Evolutionary conservation across 2,329 filamentous ascomycete species (phyloP).

Genomic region (Aspergillus niger): DNA sequence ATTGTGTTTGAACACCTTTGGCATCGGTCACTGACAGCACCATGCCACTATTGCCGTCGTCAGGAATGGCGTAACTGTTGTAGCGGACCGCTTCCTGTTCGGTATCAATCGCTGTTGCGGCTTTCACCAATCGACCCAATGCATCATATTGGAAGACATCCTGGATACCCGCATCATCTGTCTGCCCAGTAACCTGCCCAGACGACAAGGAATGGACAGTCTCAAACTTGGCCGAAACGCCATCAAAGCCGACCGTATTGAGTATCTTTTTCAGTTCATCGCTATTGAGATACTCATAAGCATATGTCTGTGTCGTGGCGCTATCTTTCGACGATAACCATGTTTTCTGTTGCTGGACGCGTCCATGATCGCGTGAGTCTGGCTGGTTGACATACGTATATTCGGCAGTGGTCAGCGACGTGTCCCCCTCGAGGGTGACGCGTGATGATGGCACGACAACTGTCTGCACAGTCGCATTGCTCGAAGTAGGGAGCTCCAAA

Average conservation of each 20-base stretch:
- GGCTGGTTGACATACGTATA: background rate
- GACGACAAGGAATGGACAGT: background rate
- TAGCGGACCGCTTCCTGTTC: background rate
- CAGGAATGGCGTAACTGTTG: background rate
- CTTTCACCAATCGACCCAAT: background rate
- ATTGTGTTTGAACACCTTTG: background rate
- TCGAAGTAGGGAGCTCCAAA: background rate
- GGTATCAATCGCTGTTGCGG: background rate
- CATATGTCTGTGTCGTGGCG: no score
- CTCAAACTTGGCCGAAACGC: background rate
- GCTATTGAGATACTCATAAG: background rate
- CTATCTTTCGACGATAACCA: no score
- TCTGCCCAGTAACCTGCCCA: background rate
- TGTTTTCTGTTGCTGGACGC: background rate
- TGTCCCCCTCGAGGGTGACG: background rate
- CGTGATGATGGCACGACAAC: background rate
- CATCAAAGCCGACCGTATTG: background rate
- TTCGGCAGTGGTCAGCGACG: background rate
- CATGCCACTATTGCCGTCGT: background rate
- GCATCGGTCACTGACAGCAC: background rate
- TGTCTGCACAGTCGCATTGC: no score
- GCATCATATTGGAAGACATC: background rate
- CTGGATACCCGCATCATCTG: background rate
- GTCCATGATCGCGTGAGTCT: background rate
- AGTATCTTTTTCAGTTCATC: background rate